Conservation (phyloP, 176 grass and related monocot genomes). For the sorghum (Sorghum bicolor) region DNA sequence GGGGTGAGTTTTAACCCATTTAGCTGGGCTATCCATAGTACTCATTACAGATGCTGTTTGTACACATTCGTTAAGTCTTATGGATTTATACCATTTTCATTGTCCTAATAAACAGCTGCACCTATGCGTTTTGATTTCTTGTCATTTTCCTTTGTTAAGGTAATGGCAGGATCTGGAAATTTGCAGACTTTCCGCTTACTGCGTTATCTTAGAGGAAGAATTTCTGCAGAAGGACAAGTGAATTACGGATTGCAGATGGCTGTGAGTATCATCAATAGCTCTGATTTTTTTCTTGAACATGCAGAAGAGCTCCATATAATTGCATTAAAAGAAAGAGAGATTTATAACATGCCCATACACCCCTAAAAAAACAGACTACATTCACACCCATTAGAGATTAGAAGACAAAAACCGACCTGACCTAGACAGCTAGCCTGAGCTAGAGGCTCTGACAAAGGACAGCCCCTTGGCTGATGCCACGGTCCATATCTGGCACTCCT, state of each 20-base stretch:
- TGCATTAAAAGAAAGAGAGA: neutral
- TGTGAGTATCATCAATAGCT: conserved; percentile 45
- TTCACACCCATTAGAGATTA: too few relatives aligned
- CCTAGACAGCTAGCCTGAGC: too few relatives aligned
- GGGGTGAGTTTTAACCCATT: neutral
- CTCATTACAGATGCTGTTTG: neutral
- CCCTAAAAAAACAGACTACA: too few relatives aligned
- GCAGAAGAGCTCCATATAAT: neutral
- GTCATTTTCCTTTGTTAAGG: conserved; percentile 40
- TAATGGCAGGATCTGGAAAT: conserved; percentile 97
- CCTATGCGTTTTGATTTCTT: neutral
- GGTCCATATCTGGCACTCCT: too few relatives aligned
- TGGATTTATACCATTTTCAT: neutral
- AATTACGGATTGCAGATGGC: conserved; percentile 98
- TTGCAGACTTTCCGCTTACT: conserved; percentile 87
- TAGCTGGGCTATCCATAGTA: neutral
- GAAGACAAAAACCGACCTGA: too few relatives aligned
- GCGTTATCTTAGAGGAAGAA: conserved; percentile 88
- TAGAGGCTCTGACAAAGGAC: too few relatives aligned
- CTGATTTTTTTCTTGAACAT: neutral
- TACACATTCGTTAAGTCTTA: neutral
- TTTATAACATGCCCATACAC: neutral
- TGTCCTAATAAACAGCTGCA: conserved; percentile 3
- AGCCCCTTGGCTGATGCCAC: too few relatives aligned
- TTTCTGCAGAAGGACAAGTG: conserved; percentile 90